Percentiles rank a stretch among this genome's conserved stretches.
phyloP scores from a whole-genome alignment of 2,329 filamentous ascomycete species.

The Aspergillus awamori region DNA sequence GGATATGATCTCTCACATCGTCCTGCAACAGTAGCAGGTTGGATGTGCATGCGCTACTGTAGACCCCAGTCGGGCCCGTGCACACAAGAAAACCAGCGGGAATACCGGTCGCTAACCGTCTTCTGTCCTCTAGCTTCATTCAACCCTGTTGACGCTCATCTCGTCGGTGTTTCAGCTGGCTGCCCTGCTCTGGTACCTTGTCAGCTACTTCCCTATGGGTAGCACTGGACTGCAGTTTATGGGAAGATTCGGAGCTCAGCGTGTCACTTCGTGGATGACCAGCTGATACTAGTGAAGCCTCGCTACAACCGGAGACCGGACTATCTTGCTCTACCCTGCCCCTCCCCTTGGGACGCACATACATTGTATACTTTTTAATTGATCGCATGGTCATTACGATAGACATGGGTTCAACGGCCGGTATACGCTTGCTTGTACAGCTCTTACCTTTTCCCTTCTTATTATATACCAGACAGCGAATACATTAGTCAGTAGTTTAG shows the following conservation, averaged over 20 bases:
- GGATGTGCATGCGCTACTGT: constrained; percentile 1
- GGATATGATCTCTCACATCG: constrained; percentile 1
- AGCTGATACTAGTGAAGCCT: constrained; percentile 53
- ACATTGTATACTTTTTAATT: background rate
- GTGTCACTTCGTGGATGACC: constrained; percentile 86
- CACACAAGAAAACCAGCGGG: background rate
- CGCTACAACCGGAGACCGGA: background rate
- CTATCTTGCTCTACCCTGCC: background rate
- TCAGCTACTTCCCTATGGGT: constrained; percentile 98
- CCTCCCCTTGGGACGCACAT: background rate
- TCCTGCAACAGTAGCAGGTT: constrained; percentile 5
- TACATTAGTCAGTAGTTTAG: no score
- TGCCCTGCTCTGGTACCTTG: constrained; percentile 85
- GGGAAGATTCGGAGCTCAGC: constrained; percentile 79
- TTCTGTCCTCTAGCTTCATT: constrained; percentile 67
- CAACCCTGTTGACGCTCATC: constrained; percentile 80
- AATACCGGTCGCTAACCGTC: constrained; percentile 23
- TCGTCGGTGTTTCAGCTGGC: constrained; percentile 82
- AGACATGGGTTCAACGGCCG: background rate
- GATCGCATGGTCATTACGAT: background rate
- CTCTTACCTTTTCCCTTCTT: background rate
- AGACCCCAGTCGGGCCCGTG: background rate
- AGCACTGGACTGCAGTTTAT: constrained; percentile 83
- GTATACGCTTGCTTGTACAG: background rate
- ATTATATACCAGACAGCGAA: no score